These are phyloP conservation scores for Pleurotus citrinopileatus DNA, from an alignment of 768 basidiomycete genomes.

Conservation along the genomic window DNA sequence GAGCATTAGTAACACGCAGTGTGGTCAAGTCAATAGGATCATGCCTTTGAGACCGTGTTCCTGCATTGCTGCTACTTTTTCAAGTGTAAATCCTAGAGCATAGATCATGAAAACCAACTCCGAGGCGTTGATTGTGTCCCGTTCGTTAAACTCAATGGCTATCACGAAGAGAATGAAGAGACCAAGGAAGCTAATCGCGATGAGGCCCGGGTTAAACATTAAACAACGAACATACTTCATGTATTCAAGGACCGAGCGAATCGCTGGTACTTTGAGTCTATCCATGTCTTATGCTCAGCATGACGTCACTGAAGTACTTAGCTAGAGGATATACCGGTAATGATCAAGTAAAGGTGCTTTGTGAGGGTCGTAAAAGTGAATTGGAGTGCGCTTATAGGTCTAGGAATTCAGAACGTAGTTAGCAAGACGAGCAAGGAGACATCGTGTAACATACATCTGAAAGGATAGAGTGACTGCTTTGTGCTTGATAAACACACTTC, in stretches of 20 bases:
- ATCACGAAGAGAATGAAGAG: constrained; percentile 78
- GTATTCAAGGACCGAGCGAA: constrained; percentile 89
- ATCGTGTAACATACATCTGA: constrained; percentile 68
- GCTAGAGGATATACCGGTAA: constrained; percentile 61
- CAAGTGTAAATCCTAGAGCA: constrained; percentile 80
- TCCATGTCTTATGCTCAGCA: background rate
- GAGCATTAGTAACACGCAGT: constrained; percentile 13
- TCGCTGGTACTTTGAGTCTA: constrained; percentile 89
- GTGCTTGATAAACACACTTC: constrained; percentile 87
- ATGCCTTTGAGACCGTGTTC: constrained; percentile 90
- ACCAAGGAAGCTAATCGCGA: constrained; percentile 60
- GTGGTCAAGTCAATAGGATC: background rate
- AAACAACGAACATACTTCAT: constrained; percentile 51
- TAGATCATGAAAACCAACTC: constrained; percentile 81
- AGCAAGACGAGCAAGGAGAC: background rate
- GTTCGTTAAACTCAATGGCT: constrained; percentile 72
- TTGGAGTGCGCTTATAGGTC: constrained; percentile 91
- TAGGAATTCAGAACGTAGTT: constrained; percentile 34
- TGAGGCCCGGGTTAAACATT: constrained; percentile 9
- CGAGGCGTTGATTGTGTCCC: constrained; percentile 55
- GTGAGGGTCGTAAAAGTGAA: constrained; percentile 94
- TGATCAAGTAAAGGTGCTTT: constrained; percentile 93
- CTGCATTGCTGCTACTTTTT: constrained; percentile 93
- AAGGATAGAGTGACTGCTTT: constrained; percentile 85
- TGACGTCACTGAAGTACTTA: background rate